Base-by-base conservation (phyloP, 169 alveolate genomes). In the Plasmodium chabaudi region DNA sequence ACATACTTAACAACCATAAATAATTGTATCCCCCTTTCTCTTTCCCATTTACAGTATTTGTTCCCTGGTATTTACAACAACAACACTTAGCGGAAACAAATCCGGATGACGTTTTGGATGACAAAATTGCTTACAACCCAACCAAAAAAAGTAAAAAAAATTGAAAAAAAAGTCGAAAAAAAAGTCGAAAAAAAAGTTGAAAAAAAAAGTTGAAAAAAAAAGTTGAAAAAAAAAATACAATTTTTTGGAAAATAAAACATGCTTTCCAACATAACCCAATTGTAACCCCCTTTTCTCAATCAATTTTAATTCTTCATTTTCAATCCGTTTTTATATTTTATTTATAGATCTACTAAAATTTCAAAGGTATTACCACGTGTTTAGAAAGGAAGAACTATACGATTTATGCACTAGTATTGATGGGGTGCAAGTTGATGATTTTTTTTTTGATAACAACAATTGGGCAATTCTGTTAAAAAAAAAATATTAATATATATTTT, bases 311-410 rank as follows among this genome's bases (percentile, higher is more conserved):
- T 46, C 34, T 13, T 6, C 25, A 17, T 65, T 2, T 57, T 19
- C n/a, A 9, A 57, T 5, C 0, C 0, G 27, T 5, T 57, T 57
- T 57, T 57, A 15, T 57, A 9, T 23, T 17, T 23, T 19, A 51
- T 51, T 19, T 19, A 44, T 34, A 75, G 88, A 75, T 63, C 60
- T 75, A 13, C 13, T 94, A 88, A 92, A 88, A 65, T 51, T 92
- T n/a, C 77, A 94, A 73, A 92, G 99, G 84, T 97, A 95, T 93
- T 97, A 97, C 92, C 98, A 96, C 93, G 97, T 97, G 15, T 97
- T 97, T 92, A 93, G 91, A 68, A 75, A 96, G 88, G 98, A 97
- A 53, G 99, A 97, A 89, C 89, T 97, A 15, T 97, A 96, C 82
- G 95, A 79, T 71, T 84, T 97, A 15, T 92, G 94, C 64, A 67